Base-by-base conservation (phyloP, 1,284 basidiomycete species). In the Naganishia sp. region DNA sequence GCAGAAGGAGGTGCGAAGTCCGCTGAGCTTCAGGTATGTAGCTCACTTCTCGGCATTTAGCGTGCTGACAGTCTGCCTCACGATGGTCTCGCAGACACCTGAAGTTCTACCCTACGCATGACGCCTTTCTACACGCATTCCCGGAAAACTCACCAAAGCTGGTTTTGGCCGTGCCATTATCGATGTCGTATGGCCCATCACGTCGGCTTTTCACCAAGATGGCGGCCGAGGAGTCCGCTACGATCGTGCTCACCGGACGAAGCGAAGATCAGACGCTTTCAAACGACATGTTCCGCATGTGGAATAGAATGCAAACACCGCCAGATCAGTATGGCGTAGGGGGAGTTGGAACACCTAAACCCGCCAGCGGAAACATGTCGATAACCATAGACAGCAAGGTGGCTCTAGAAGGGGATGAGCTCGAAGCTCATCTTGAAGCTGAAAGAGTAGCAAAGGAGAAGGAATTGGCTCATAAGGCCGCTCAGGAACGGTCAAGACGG, bases 171-270 rank as follows among this genome's bases (percentile, higher is more conserved):
- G 90, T 95, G 23, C 95, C 96, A 0, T 87, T 90, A 0, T 91
- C 91, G 0, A 83, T 99, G 68, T 95, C 94, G 0, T 90, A 98
- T 74, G 95, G 96, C 0, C 90, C 91, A 9, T 95, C 94, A 0
- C 85, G 95, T 25, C 83, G 85, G 41, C 77, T 99, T 2, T 95
- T 99, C 75, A 83, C 87, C 11, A 86, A 91, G 51, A 92, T 97
- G 79, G 92, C 90, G 3, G 83, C 85, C 7, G 84, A 87, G 11
- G 85, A 89, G 0, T 88, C 88, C 66, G 96, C 96, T 71, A 88
- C 94, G 46, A 84, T 97, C 31, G 82, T 97, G 5, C 83, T 96
- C 51, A 94, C 93, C 0, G 83, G 84, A 18, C 83, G 87, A 42
- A 85, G 89, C 41, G 90, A 94, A 72, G 87, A 90, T 57, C 87